Evolutionary conservation across 208 protist genomes (phyloP), one percentile per base, ranked within the genome.

Genomic region (Acanthamoeba royreba): DNA sequence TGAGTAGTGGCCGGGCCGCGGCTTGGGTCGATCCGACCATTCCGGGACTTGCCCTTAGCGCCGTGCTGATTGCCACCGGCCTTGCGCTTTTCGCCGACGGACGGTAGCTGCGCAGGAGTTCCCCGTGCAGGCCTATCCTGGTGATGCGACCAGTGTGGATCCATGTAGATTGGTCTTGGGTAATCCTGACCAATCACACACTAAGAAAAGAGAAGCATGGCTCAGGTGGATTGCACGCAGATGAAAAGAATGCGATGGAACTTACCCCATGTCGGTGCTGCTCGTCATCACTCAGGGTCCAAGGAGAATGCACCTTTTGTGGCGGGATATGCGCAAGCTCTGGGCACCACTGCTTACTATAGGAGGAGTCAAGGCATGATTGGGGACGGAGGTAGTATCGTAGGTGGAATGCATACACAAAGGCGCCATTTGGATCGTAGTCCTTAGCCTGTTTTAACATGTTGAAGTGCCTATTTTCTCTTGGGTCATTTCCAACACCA

Each of bases 391-490:
- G 0, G 52, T 58, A 58, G 52, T 4, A 4, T 58, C 52, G 17
- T 9, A 31, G 1, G 79, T 38, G n/a, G 28, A 40, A 19, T 3
- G 25, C 63, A 13, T 22, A 61, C 52, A 93, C 74, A 86, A 72
- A 92, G 33, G 61, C 49, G 31, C 79, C 74, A 28, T 93, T 33
- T 3, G 42, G 35, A 49, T 83, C 94, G 52, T 94, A 90, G 25
- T 49, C 45, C 66, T 52, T 72, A 4, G 43, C 91, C 46, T 94
- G 91, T 19, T 77, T 52, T 31, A 94, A 38, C 42, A 95, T 81
- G 61, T 95, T 95, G 92, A 95, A 95, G 25, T 94, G 42, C 8
- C 94, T 42, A 38, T 93, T 45, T 31, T 88, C 47, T 8, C 94
- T 53, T 15, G 92, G 92, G 33, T 95, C 94, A 40, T 93, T 93